A percentile compares a stretch with the other conserved stretches of the same genome.
Evolutionary conservation across 164 flowering plant species (phyloP).

Genomic region (Umbellularia californica): DNA sequence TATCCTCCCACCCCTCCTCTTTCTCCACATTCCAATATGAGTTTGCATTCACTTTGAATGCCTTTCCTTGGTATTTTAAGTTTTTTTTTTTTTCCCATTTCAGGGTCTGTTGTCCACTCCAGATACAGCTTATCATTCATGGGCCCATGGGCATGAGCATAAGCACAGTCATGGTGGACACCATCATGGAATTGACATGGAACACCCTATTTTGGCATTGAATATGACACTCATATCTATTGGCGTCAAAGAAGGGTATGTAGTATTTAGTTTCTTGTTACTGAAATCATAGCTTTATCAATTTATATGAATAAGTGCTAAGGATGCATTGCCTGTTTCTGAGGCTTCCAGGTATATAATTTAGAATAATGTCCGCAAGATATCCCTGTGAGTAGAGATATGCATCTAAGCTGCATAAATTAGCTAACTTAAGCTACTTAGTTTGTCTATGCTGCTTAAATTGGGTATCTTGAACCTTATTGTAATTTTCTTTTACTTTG

Average conservation of each 20-base stretch:
- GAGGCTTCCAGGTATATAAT: too few relatives aligned
- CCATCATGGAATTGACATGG: conserved; percentile 87
- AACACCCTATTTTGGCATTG: conserved; percentile 82
- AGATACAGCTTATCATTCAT: conserved; percentile 42
- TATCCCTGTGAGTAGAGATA: too few relatives aligned
- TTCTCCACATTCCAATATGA: background rate
- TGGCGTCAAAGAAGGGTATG: conserved; percentile 84
- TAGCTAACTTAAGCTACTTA: too few relatives aligned
- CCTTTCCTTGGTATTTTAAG: background rate
- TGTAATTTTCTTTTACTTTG: background rate
- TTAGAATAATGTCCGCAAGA: too few relatives aligned
- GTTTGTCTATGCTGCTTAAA: too few relatives aligned
- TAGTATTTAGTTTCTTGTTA: background rate
- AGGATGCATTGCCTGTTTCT: too few relatives aligned
- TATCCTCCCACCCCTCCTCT: background rate
- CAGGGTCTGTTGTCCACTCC: conserved; percentile 64
- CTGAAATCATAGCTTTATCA: background rate
- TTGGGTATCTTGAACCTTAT: background rate
- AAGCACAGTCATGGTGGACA: conserved; percentile 51
- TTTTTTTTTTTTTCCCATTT: conserved; percentile 16
- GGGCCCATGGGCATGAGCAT: conserved; percentile 39
- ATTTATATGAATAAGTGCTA: background rate
- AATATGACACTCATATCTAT: conserved; percentile 74
- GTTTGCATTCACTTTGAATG: background rate
- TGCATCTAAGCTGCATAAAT: too few relatives aligned